phyloP scores from a whole-genome alignment of 2,329 filamentous ascomycete genomes.

The Cladobotryum mycophilum region DNA sequence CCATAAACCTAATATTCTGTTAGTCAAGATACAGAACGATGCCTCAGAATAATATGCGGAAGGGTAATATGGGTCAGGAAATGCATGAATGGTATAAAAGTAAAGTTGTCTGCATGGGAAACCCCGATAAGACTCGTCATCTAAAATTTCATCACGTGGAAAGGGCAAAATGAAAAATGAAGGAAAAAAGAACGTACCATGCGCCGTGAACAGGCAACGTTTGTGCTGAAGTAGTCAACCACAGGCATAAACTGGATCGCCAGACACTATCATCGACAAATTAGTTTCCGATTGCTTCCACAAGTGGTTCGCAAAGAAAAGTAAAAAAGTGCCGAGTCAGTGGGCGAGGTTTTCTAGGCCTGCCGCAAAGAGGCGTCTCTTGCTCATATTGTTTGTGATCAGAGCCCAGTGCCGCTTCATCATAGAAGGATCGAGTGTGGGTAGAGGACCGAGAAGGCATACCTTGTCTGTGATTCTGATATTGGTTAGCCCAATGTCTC shows the following conservation, averaged over 20 bases:
- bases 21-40: constrained; percentile 15
- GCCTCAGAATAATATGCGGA: constrained; percentile 4
- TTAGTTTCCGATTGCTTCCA: constrained; percentile 1
- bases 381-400: constrained; percentile 62
- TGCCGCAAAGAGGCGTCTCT: constrained; percentile 88
- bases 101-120: constrained; percentile 63
- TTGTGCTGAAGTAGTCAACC: neutral
- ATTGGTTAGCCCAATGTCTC: constrained; percentile 25
- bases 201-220: neutral
- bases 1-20: constrained; percentile 9
- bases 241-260: neutral
- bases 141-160: constrained; percentile 42
- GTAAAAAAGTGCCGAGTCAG: constrained; percentile 51
- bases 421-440: constrained; percentile 40
- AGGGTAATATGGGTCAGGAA: constrained; percentile 32
- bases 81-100: constrained; percentile 70
- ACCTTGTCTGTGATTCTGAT: constrained; percentile 26
- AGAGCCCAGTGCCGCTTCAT: constrained; percentile 98
- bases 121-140: constrained; percentile 76
- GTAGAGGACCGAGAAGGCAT: constrained; percentile 20
- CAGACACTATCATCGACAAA: constrained; percentile 10
- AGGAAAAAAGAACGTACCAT: constrained; percentile 1
- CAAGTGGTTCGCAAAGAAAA: neutral
- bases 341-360: constrained; percentile 99
- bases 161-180: neutral